Percentiles rank a stretch among this genome's conserved stretches.
Evolutionary conservation across 495 filamentous ascomycete genomes (phyloP).

Genomic region (Aspergillus homomorphus): DNA sequence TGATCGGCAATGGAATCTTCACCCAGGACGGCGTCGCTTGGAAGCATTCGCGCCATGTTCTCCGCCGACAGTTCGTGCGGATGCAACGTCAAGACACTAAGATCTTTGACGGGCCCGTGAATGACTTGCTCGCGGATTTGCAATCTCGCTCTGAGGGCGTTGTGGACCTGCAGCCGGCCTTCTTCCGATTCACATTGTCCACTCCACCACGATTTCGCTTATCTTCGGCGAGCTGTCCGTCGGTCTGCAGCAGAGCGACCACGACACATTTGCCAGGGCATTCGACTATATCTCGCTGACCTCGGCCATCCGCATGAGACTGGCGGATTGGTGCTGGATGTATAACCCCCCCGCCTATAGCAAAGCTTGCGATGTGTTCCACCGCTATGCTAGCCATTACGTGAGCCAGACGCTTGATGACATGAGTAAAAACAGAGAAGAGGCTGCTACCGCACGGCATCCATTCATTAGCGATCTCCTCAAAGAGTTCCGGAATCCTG

Average conservation of each 20-base stretch:
- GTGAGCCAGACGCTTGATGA: neutral
- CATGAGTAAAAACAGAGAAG: constrained; percentile 13
- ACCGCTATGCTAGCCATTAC: neutral
- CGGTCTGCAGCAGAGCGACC: constrained; percentile 19
- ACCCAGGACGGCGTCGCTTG: constrained; percentile 49
- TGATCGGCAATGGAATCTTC: constrained; percentile 55
- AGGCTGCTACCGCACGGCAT: constrained; percentile 16
- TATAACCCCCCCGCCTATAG: too few relatives aligned
- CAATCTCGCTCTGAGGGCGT: constrained; percentile 13
- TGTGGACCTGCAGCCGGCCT: constrained; percentile 45
- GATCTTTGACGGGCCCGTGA: constrained; percentile 21
- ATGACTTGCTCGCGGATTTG: constrained; percentile 22
- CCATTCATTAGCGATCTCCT: constrained; percentile 10
- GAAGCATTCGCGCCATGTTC: constrained; percentile 50
- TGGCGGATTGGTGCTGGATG: too few relatives aligned
- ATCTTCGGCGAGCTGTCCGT: constrained; percentile 46
- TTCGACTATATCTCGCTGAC: neutral
- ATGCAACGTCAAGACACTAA: constrained; percentile 19
- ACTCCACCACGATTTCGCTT: constrained; percentile 43
- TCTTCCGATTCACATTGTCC: constrained; percentile 45
- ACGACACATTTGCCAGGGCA: neutral
- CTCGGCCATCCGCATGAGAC: too few relatives aligned
- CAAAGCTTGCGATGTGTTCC: too few relatives aligned
- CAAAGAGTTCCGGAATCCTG: constrained; percentile 23
- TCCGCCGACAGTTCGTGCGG: constrained; percentile 43